Evolutionary conservation across 2,329 filamentous ascomycete species (phyloP).

Genomic region (Cadophora sp.): DNA sequence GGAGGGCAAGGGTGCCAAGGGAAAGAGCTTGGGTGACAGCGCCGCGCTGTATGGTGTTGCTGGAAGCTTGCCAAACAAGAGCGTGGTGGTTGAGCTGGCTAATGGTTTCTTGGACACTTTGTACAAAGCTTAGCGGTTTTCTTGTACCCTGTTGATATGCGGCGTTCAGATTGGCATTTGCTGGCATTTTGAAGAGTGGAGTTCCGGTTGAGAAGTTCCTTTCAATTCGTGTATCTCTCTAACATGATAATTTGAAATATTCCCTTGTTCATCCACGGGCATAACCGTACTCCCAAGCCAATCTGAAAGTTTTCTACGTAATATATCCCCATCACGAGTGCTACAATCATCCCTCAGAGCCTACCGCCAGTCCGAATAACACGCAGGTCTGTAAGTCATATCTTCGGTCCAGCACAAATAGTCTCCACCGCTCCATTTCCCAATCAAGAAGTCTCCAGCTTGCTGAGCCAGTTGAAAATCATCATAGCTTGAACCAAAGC

Average conservation of each 20-base stretch:
- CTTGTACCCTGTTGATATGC: constrained; percentile 13
- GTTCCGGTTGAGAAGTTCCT: constrained; percentile 16
- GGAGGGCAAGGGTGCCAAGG: constrained; percentile 70
- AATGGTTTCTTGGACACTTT: constrained; percentile 90
- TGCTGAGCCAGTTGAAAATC: constrained; percentile 47
- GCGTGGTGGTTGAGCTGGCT: constrained; percentile 88
- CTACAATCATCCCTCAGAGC: no score
- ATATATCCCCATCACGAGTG: not conserved
- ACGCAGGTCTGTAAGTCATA: not conserved
- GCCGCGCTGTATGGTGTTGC: constrained; percentile 94
- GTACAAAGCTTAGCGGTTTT: constrained; percentile 77
- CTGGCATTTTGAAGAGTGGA: constrained; percentile 21
- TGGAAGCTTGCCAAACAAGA: constrained; percentile 94
- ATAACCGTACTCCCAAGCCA: not conserved
- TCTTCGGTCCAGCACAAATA: not conserved
- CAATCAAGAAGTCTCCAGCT: constrained; percentile 42
- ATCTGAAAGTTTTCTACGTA: not conserved
- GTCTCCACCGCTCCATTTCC: not conserved
- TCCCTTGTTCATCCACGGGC: not conserved
- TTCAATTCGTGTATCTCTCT: constrained; percentile 15
- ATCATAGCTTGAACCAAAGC: constrained; percentile 50
- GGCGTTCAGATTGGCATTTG: constrained; percentile 24
- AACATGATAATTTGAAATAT: not conserved
- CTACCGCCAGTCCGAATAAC: no score
- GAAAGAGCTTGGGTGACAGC: constrained; percentile 76